Evolutionary conservation across 768 basidiomycete species (phyloP), one percentile per base, ranked within the genome.

Genomic region (Suillus discolor): DNA sequence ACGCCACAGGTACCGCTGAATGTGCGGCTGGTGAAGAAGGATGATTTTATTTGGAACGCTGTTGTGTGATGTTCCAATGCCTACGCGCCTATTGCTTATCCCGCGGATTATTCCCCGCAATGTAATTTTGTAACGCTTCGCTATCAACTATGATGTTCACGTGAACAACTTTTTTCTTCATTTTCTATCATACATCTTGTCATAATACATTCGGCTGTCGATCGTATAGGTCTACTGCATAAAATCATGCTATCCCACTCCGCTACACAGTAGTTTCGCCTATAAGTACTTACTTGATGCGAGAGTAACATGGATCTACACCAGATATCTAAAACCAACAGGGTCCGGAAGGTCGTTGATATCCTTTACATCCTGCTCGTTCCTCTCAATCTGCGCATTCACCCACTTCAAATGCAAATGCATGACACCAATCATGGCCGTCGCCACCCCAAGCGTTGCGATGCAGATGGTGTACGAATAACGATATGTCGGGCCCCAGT

Each of bases 381-480:
- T 72, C 66, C 64, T 66, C 25, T 82, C 81, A 45, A 77, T 69
- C 65, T 74, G 69, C 55, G 66, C 64, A 68, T 86, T 86, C 59
- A 82, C 65, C n/a, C 67, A 67, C 28, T 70, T 71, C 45, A 87
- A 75, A 63, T 84, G 76, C 34, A 71, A 66, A 60, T 83, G 75
- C 72, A 87, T 83, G 16, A 75, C 64, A 65, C 80, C 77, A 68
- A 81, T 82, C 75, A 87, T 79, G 42, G 82, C 69, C 31, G 86
- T 84, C 2, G 81, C 74, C 36, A 83, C 64, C 6, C 81, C 82
- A 65, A 81, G 85, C 65, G 84, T 83, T 57, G 85, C 78, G 36
- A 89, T 87, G 76, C 88, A 90, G 64, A 95, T 89, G 9, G 81
- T 83, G 74, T 88, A 94, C 2, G 89, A 90, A 51, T 83, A 79